Conservation (phyloP, 345 rosid genomes). For the Erysimum cheiranthoides region DNA sequence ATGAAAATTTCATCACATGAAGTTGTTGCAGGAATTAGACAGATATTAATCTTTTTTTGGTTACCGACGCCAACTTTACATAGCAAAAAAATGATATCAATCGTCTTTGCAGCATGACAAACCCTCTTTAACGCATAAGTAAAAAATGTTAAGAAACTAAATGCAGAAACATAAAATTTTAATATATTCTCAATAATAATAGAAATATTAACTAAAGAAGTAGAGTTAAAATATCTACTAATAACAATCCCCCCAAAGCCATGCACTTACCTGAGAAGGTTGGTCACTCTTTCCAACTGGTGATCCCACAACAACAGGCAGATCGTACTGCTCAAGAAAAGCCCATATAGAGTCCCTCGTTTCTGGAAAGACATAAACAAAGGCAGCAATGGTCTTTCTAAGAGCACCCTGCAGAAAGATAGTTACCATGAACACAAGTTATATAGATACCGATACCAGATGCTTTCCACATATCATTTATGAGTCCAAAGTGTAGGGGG, state of each 20-base stretch:
- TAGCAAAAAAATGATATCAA: slow-evolving; percentile 3
- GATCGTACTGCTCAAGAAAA: slow-evolving; percentile 91
- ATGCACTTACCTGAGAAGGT: slow-evolving; percentile 66
- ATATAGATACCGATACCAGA: slow-evolving; percentile 27
- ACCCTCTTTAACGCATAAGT: not conserved
- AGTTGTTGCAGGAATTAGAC: slow-evolving; percentile 1
- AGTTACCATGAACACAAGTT: slow-evolving; percentile 29
- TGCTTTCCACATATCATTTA: slow-evolving; percentile 24
- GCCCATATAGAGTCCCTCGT: slow-evolving; percentile 82
- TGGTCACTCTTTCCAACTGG: slow-evolving; percentile 59
- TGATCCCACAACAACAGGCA: slow-evolving; percentile 85
- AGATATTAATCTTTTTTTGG: not conserved
- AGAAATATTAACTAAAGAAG: not conserved
- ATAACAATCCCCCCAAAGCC: slow-evolving; percentile 11
- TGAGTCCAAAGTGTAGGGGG: slow-evolving; percentile 15
- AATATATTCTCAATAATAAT: not conserved
- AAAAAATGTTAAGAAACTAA: not conserved
- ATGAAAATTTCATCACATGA: not conserved
- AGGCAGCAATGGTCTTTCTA: slow-evolving; percentile 81
- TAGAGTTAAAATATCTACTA: slow-evolving; percentile 11
- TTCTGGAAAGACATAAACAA: slow-evolving; percentile 72
- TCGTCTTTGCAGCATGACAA: slow-evolving; percentile 10
- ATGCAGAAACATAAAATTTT: slow-evolving; percentile 25
- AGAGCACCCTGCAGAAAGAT: slow-evolving; percentile 76
- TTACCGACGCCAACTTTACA: slow-evolving; percentile 10